Evolutionary conservation across 805 yeast genomes (phyloP).

Genomic region (Helenozyma rhizophorensis): DNA sequence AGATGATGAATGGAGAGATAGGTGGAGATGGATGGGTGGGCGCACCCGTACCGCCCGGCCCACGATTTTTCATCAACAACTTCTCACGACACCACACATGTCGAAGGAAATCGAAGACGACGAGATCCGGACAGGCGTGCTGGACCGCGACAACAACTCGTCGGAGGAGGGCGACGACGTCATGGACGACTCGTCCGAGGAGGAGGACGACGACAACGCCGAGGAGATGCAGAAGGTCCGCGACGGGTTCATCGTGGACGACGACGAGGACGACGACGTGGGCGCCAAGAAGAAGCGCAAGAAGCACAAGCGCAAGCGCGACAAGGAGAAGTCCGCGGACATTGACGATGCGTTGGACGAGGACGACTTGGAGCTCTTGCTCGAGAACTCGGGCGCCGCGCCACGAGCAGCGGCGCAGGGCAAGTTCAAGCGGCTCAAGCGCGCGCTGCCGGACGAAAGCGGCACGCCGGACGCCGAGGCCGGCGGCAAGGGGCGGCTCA

Average conservation of each 20-base stretch:
- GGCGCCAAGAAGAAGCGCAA: constrained; percentile 16
- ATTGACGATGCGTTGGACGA: constrained; percentile 78
- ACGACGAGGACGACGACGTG: constrained; percentile 59
- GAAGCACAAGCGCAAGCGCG: constrained; percentile 31
- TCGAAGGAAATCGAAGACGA: constrained; percentile 33
- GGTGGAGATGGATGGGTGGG: too few relatives aligned
- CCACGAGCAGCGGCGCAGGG: constrained; percentile 30
- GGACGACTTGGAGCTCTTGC: constrained; percentile 86
- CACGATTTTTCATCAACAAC: background rate
- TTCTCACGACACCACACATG: constrained; percentile 16
- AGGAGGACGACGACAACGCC: constrained; percentile 80
- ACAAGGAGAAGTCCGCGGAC: constrained; percentile 5
- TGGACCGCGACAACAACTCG: constrained; percentile 22
- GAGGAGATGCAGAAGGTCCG: constrained; percentile 80
- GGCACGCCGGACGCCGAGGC: constrained; percentile 28
- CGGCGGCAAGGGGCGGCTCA: constrained; percentile 27
- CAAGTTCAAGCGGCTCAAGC: constrained; percentile 77
- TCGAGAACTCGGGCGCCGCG: constrained; percentile 84
- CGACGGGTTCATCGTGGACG: constrained; percentile 93
- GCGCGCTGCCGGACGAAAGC: constrained; percentile 44
- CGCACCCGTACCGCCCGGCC: constrained; percentile 7
- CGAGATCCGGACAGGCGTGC: constrained; percentile 33
- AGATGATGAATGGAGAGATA: too few relatives aligned
- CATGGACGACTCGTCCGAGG: constrained; percentile 73
- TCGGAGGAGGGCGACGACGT: constrained; percentile 36